phyloP scores from a whole-genome alignment of 306 rosid genomes.

The Cucumis hystrix region DNA sequence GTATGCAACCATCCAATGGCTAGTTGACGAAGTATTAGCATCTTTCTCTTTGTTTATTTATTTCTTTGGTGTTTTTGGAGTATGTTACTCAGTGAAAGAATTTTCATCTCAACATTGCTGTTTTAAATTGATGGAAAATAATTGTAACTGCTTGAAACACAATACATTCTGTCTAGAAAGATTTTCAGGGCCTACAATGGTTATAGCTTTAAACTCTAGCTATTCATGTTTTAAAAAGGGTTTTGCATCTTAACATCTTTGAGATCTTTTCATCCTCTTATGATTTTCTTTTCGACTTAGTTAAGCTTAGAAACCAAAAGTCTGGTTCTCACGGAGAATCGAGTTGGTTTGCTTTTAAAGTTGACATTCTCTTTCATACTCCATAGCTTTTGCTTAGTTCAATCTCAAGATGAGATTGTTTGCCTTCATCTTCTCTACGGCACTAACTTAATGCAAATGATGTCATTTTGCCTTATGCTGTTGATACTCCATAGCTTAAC shows the following conservation, averaged over 20 bases:
- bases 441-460: background rate
- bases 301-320: background rate
- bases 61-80: conserved; percentile 6
- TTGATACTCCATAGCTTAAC: background rate
- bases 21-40: conserved; percentile 18
- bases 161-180: background rate
- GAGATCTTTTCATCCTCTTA: background rate
- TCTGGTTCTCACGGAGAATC: background rate
- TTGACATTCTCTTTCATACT: background rate
- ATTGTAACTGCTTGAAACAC: background rate
- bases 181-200: conserved; percentile 1
- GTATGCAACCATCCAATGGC: conserved; percentile 90
- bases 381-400: background rate
- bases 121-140: background rate
- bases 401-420: background rate
- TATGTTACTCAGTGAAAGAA: background rate
- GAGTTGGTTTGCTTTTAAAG: background rate
- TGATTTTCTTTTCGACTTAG: background rate
- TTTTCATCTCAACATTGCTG: background rate
- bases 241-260: background rate
- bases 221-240: background rate
- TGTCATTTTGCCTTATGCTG: background rate
- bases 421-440: background rate
- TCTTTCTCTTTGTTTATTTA: background rate
- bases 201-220: background rate